Base-by-base conservation (phyloP, 352 stramenopile species). In the Chrysophaeum taylorii region DNA sequence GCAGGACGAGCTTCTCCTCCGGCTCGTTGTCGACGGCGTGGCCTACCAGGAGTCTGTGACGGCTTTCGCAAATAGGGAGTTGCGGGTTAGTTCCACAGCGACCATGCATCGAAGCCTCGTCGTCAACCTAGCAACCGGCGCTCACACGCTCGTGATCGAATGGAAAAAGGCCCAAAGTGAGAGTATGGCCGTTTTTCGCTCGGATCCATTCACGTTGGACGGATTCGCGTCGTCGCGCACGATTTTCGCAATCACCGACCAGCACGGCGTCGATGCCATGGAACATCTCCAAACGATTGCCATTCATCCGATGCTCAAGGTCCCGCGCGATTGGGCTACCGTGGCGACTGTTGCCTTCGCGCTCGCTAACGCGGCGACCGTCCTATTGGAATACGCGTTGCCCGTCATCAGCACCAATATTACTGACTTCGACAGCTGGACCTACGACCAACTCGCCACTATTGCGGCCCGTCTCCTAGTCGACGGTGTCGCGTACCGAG, bases 371-470 rank as follows among this genome's bases (percentile, higher is more conserved):
- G n/a, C n/a, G n/a, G n/a, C n/a, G n/a, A n/a, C n/a, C n/a, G n/a
- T n/a, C n/a, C n/a, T n/a, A n/a, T n/a, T n/a, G n/a, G n/a, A n/a
- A n/a, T n/a, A n/a, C n/a, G n/a, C n/a, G n/a, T n/a, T n/a, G n/a
- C n/a, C n/a, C n/a, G n/a, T n/a, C n/a, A n/a, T n/a, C n/a, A n/a
- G n/a, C n/a, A n/a, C n/a, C n/a, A n/a, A n/a, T n/a, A n/a, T n/a
- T n/a, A n/a, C 76, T 23, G 48, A 68, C 45, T 79, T 78, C 36
- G 77, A 82, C 75, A 64, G 48, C 29, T 81, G 76, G 76, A 82
- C 77, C 37, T 82, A 74, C 74, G 76, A 77, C 66, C 70, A 71
- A 37, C 81, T 76, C 76, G 78, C 71, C 64, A 68, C 73, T 15
- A 45, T 82, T 33, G 71, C 71, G 37, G 43, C 73, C 36, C 75